Conservation (phyloP, 495 filamentous ascomycete species). For the Hypomontagnella submonticulosa region DNA sequence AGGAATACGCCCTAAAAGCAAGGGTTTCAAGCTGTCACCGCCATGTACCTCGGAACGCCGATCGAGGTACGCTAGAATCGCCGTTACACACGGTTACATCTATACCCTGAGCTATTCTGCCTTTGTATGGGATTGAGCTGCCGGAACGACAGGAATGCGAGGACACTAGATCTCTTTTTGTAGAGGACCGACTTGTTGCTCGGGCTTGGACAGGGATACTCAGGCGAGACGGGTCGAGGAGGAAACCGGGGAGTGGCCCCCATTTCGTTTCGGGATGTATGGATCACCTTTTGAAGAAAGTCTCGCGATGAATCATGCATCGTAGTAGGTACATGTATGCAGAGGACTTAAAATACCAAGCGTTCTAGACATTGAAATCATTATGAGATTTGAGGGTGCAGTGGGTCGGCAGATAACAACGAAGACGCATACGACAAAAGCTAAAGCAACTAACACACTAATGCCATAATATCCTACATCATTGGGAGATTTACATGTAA, state of each 20-base stretch:
- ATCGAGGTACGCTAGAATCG: conserved; percentile 10
- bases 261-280: conserved; percentile 31
- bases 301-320: conserved; percentile 22
- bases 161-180: conserved; percentile 29
- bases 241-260: conserved; percentile 18
- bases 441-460: neutral
- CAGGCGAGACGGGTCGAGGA: conserved; percentile 17
- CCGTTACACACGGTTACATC: conserved; percentile 19
- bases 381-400: conserved; percentile 8
- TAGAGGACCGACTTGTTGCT: conserved; percentile 12
- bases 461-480: neutral
- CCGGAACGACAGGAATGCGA: conserved; percentile 14
- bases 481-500: too few species aligned
- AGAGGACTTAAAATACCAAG: too few species aligned
- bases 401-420: conserved; percentile 14
- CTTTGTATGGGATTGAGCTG: conserved; percentile 16
- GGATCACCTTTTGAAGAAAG: conserved; percentile 7
- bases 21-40: conserved; percentile 32
- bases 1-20: conserved; percentile 18
- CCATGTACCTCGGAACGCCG: conserved; percentile 9
- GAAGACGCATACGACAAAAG: conserved; percentile 2
- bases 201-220: conserved; percentile 29
- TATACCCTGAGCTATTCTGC: conserved; percentile 18
- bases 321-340: too few species aligned
- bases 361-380: neutral